Evolutionary conservation across 2,329 filamentous ascomycete genomes (phyloP), one percentile per base, ranked within the genome.

Genomic region (Leptosphaerulina australis): DNA sequence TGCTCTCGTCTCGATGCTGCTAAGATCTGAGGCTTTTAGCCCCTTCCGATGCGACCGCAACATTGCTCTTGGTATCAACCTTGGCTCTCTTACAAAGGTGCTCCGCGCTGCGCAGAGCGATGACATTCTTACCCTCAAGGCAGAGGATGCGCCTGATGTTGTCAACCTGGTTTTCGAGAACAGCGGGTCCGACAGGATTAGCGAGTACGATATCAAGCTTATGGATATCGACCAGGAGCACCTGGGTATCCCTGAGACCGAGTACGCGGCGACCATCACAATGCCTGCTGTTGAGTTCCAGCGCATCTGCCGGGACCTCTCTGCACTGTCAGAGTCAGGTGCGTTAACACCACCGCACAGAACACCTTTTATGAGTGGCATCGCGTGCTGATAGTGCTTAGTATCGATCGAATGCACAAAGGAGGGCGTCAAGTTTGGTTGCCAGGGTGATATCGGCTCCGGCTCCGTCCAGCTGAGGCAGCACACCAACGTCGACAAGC

Each of bases 171-270:
- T 92, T 65, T 99, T 99, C 72, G 95, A 99, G 85, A 96, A 86
- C 81, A 80, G 83, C 61, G 86, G 88, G 70, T 89, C 85, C 68
- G 94, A 99, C 77, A 84, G 94, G 62, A 84, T 99, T 72, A 96
- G 90, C 83, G 95, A 99, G 81, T 99, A 99, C 76, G 94, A 99
- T 76, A 89, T 99, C 77, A 99, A 99, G 83, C 86, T 99, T 74
- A 99, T 99, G 94, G 94, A 99, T 75, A 99, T 99, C 75, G 94
- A 99, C 78, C 95, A 99, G 80, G 94, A 99, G 83, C 94, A 99
- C 76, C 80, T 99, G 77, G 94, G 94, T 57, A 99, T 99, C 67
- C 94, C 94, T 12, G 93, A 99, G 68, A 99, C 95, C n/a, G 94
- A 99, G 70, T 99, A 99, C 72, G 88, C 91, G 29, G 89, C 94